Base-by-base conservation (phyloP, 371 early-diverging fungal species). In the Mortierella sp. region DNA sequence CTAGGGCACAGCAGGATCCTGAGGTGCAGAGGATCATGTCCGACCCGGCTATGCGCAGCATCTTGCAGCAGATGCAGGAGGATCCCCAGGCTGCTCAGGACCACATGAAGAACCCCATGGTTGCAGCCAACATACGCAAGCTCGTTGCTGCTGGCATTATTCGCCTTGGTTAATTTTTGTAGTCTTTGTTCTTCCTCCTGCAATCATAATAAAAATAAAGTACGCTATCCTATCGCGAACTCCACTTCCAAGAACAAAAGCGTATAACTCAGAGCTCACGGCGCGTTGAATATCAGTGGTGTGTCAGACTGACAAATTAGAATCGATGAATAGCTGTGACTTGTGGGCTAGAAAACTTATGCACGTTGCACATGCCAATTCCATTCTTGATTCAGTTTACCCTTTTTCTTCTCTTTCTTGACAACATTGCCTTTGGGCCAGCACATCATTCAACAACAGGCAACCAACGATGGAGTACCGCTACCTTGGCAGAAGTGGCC, bases 21-120 rank as follows among this genome's bases (percentile, higher is more conserved):
- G 97, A 97, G 82, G 89, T 98, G 39, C 95, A 86, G 81, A 85
- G 85, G 56, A 90, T 97, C 69, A 81, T 99, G 70, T 82, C 80
- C 43, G 98, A 99, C 80, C 99, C 99, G 11, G 92, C 94, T 55
- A 99, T 99, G 99, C 93, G 94, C 75, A 86, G 88, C 79, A 98
- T 99, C 64, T 87, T 99, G 64, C 92, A 94, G 79, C 97, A 97
- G 83, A 97, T 97, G 97, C 95, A 97, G 81, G 85, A 90, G 60
- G 94, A 99, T 79, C 99, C 99, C 19, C 82, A 86, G 61, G 97
- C 99, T 32, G 92, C 92, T 26, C 93, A 90, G 70, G 96, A 95
- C 61, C 95, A 95, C 67, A 84, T 99, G 86, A 94, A 95, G 89
- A 98, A 98, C 87, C 97, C 97, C 14, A 83, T 81, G 37, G 89